Evolutionary conservation across 441 rosid genomes (phyloP).

Genomic region (Arabidopsis lyrata): DNA sequence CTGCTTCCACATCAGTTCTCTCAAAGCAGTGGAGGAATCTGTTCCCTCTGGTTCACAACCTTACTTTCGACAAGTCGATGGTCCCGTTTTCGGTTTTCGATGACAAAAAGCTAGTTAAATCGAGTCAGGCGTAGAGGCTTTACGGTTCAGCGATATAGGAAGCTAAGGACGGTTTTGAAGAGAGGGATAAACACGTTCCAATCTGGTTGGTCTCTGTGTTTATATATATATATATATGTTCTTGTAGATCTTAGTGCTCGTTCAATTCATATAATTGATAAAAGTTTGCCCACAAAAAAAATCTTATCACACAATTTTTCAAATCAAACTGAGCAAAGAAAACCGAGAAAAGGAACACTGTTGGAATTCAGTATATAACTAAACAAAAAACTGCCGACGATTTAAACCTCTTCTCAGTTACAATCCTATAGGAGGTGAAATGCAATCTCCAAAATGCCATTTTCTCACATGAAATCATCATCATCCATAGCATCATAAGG

Average conservation of each 20-base stretch:
- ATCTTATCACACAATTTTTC: not conserved
- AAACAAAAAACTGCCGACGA: not conserved
- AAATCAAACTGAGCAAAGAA: not conserved
- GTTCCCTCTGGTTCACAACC: not conserved
- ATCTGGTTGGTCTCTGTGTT: no score
- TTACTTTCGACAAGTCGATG: not conserved
- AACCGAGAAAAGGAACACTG: not conserved
- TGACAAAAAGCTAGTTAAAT: no score
- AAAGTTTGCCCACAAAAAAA: not conserved
- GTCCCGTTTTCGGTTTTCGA: not conserved
- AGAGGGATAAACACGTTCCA: no score
- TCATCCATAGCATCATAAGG: conserved; percentile 63
- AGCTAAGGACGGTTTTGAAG: no score
- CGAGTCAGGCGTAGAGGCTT: no score
- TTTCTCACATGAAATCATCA: conserved; percentile 73
- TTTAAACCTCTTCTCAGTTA: conserved; percentile 22
- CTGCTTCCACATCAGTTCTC: not conserved
- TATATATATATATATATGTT: no score
- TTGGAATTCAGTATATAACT: not conserved
- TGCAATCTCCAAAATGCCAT: not conserved
- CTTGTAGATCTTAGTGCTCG: not conserved
- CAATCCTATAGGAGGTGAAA: conserved; percentile 9
- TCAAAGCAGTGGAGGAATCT: not conserved
- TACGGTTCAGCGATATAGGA: no score
- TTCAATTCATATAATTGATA: not conserved